Evolutionary conservation across 2,329 filamentous ascomycete genomes (phyloP).

Genomic region (Aotearoamyces nothofagi): DNA sequence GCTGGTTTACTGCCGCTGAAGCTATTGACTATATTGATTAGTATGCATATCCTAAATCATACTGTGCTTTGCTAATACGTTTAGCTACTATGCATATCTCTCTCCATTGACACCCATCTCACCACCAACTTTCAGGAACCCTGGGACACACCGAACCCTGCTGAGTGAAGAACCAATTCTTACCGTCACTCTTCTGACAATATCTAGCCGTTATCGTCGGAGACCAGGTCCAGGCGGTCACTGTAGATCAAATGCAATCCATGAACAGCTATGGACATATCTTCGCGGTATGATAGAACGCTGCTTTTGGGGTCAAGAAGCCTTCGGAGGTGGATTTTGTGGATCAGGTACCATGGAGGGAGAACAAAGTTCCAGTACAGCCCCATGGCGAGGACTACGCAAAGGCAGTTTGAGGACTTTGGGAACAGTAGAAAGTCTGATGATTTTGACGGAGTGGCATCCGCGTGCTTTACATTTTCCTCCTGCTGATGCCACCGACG

Average conservation of each 20-base stretch:
- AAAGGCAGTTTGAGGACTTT: slow-evolving; percentile 76
- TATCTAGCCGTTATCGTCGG: slow-evolving; percentile 73
- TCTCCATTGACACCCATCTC: slow-evolving; percentile 89
- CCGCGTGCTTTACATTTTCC: slow-evolving; percentile 90
- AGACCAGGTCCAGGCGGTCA: slow-evolving; percentile 67
- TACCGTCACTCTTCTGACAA: slow-evolving; percentile 79
- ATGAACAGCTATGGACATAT: slow-evolving; percentile 91
- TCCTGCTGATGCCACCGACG: slow-evolving; percentile 58
- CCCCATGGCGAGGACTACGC: slow-evolving; percentile 52
- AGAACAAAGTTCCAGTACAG: slow-evolving; percentile 48
- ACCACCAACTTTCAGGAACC: slow-evolving; percentile 74
- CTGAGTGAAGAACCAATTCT: slow-evolving; percentile 87
- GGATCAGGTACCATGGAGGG: slow-evolving; percentile 49
- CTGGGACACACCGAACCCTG: slow-evolving; percentile 64
- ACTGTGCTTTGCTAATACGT: slow-evolving; percentile 6
- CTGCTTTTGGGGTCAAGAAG: slow-evolving; percentile 90
- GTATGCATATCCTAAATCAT: slow-evolving; percentile 28
- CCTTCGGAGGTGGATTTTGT: slow-evolving; percentile 80
- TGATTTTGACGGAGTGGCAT: slow-evolving; percentile 96
- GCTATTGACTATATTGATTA: slow-evolving; percentile 91
- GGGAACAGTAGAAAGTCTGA: slow-evolving; percentile 84
- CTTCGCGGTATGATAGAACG: slow-evolving; percentile 90
- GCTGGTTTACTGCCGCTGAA: slow-evolving; percentile 90
- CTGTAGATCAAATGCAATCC: slow-evolving; percentile 79
- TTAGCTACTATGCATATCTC: slow-evolving; percentile 76